These are phyloP conservation scores for Microsporum audouinii DNA, from an alignment of 2,329 filamentous ascomycete species.

Conservation along the genomic window DNA sequence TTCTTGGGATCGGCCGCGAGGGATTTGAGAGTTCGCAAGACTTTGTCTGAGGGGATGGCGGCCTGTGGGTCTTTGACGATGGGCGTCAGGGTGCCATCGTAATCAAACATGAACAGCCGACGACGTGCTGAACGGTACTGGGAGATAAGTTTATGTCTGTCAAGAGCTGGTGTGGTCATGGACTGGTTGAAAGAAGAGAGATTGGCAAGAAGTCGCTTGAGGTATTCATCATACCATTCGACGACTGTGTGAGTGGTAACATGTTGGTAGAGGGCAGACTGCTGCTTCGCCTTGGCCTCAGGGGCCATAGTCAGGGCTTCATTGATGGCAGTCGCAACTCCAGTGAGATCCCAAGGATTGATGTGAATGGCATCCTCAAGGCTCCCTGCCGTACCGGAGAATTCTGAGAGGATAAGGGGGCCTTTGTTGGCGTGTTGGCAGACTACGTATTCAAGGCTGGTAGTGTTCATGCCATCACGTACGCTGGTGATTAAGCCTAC, in stretches of 20 bases:
- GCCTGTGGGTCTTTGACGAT: constrained; percentile 87
- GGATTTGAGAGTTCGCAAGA: constrained; percentile 66
- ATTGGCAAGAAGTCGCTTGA: constrained; percentile 68
- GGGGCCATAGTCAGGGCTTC: constrained; percentile 64
- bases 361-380: constrained; percentile 82
- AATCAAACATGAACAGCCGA: constrained; percentile 96
- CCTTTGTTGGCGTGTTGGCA: constrained; percentile 80
- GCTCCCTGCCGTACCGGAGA: constrained; percentile 84
- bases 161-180: constrained; percentile 68
- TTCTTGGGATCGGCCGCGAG: constrained; percentile 73
- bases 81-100: constrained; percentile 89
- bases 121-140: constrained; percentile 65
- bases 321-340: constrained; percentile 74
- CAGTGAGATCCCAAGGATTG: constrained; percentile 85
- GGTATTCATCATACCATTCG: constrained; percentile 68
- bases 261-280: constrained; percentile 65
- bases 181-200: constrained; percentile 64
- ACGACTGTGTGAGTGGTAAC: constrained; percentile 79
- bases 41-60: constrained; percentile 73
- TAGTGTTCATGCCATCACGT: constrained; percentile 95
- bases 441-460: constrained; percentile 85
- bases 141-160: constrained; percentile 58
- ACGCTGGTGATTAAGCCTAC: constrained; percentile 92
- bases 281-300: constrained; percentile 55
- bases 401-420: constrained; percentile 87